phyloP scores from a whole-genome alignment of 202 grass and related monocot genomes.

The Schoenoplectus triqueter region DNA sequence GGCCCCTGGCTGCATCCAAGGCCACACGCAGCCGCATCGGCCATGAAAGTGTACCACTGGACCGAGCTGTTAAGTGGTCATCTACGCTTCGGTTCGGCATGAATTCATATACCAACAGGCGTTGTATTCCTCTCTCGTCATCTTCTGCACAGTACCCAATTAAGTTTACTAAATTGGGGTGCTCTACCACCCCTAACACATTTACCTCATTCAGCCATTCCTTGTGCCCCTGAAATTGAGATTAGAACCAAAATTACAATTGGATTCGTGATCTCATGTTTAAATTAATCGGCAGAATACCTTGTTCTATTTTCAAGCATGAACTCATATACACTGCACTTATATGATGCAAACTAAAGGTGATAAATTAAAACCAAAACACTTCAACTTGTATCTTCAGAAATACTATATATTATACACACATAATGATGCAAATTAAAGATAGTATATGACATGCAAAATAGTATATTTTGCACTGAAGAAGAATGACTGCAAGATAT shows the following conservation, averaged over 20 bases:
- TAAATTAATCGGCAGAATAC: not conserved
- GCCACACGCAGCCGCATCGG: constrained; percentile 85
- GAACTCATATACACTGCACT: not conserved
- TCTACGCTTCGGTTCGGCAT: constrained; percentile 95
- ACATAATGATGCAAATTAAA: not conserved
- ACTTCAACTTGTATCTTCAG: not conserved
- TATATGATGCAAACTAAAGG: not conserved
- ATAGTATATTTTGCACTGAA: too few species aligned
- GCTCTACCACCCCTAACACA: constrained; percentile 91
- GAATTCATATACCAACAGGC: constrained; percentile 87
- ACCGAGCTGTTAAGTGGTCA: constrained; percentile 72
- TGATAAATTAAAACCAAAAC: constrained; percentile 10
- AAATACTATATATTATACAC: not conserved
- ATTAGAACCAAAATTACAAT: not conserved
- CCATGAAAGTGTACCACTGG: constrained; percentile 83
- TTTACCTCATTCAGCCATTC: constrained; percentile 98
- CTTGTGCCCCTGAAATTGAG: constrained; percentile 82
- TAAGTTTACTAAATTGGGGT: constrained; percentile 93
- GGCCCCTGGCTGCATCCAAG: constrained; percentile 75
- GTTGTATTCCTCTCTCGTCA: constrained; percentile 84
- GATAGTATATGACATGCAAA: too few species aligned
- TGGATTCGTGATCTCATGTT: not conserved
- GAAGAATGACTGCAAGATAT: not conserved
- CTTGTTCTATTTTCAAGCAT: constrained; percentile 1
- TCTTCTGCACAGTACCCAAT: constrained; percentile 95